Evolutionary conservation across 192 early-diverging fungal species (phyloP), one percentile per base, ranked within the genome.

Genomic region (Umbelopsis sp.): DNA sequence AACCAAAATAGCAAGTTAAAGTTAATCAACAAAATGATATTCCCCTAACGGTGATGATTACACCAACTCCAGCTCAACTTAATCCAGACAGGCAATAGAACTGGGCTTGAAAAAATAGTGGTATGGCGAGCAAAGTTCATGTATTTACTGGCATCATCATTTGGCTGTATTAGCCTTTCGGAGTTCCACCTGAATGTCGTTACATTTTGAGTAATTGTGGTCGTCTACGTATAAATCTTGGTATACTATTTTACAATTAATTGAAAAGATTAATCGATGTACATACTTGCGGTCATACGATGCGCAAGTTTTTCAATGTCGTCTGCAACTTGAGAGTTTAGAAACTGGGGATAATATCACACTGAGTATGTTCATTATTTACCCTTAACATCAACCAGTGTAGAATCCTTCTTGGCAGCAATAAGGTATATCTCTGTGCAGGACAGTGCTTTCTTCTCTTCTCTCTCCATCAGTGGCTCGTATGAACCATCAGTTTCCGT

Each of bases 381-480:
- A 86, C 86, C 86, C 82, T 88, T 85, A 3, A 86, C 79, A 65
- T 88, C 81, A 2, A 82, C 79, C 51, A 88, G 56, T 2, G 84
- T 75, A 29, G 76, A 77, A 45, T 88, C 87, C 70, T 85, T 86
- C 56, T 86, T 83, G n/a, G 84, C 80, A 0, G 83, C 87, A 52
- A 88, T 78, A 65, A 88, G 71, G 72, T 86, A 88, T 17, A 88
- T 74, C 65, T 85, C 80, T 8, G 80, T 83, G 34, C 74, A 77
- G 31, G 56, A 34, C 14, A 62, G 31, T 12, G 56, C 26, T 34
- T 14, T 12, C 12, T 22, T 62, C 29, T 62, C 31, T 20, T 20
- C 56, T 62, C 29, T 62, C 31, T 62, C 56, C 1, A 26, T 62
- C 1, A 62, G 17, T 36, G 56, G 56, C 14, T 62, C 56, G 5